Base-by-base conservation (phyloP, 768 basidiomycete species). In the Favolaschia claudopus region DNA sequence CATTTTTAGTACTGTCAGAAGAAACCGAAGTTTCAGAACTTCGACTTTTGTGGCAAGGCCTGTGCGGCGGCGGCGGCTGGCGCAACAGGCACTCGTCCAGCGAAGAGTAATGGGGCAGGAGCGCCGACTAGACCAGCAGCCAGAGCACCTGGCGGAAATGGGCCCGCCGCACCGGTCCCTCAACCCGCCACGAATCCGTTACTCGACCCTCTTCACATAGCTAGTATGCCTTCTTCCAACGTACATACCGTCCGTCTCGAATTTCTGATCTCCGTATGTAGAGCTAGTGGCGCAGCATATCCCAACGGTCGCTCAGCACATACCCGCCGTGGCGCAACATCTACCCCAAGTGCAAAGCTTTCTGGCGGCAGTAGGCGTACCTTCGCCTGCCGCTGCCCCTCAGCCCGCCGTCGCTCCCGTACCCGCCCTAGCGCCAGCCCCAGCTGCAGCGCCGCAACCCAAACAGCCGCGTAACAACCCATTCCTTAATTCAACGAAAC, bases 31-130 rank as follows among this genome's bases (percentile, higher is more conserved):
- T 85, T 81, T 65, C 81, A 78, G 62, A 79, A 76, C 61, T 84
- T 85, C 63, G 82, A 84, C 47, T 89, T 80, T 64, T 89, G 88
- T 57, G 85, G 88, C 52, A 85, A 86, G 77, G 69, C 78, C 15
- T 58, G 78, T 45, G 86, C 86, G 20, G 73, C 71, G 28, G 66
- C 73, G 12, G 51, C 64, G n/a, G 39, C 43, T 32, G 40, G 37
- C n/a, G 25, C 57, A 19, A 22, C 59, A 13, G 54, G 39, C 5
- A 54, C 34, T 33, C 47, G 53, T 12, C 2, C 56, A 10, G 42
- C 54, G 19, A 59, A 60, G n/a, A 55, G 46, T 32, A 7, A 38
- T 24, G 25, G 55, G 37, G 40, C 52, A 15, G 20, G 37, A 34
- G 14, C 47, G 43, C 29, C 61, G 4, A 29, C 52, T 3, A 63